Base-by-base conservation (phyloP, 1,284 basidiomycete genomes). In the Fereydounia khargensis region DNA sequence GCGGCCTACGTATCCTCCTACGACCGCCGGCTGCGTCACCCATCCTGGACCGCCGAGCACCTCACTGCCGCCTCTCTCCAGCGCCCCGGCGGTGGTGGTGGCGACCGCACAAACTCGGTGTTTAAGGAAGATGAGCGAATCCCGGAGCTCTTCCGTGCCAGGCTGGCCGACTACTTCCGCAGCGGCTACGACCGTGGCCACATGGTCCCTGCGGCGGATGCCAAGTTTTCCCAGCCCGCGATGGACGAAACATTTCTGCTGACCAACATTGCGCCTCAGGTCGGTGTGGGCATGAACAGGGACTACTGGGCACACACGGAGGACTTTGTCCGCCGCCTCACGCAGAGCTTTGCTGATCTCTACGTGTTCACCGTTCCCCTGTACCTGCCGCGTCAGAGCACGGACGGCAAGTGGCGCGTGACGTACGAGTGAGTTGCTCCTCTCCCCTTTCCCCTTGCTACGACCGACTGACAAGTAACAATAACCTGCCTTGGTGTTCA, bases 241-340 rank as follows among this genome's bases (percentile, higher is more conserved):
- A 97, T 98, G 94, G 78, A 97, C 76, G 91, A 98, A 79, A 99
- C 95, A 0, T 98, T 99, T 78, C 79, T 88, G 32, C 79, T 99
- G 38, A 86, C 89, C 4, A 99, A 99, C 74, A 97, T 98, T 45
- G 92, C 95, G 1, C 95, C 95, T 27, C 95, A 98, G 82, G 91
- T 98, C 10, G 95, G 95, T 2, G 88, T 85, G 35, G 94, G 94
- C 0, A 98, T 98, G 81, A 99, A 98, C 75, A 81, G 95, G 42
- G 91, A 98, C 75, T 98, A 91, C 89, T 71, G 69, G 68, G 70
- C 69, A 10, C 64, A 66, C 33, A 64, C 60, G 2, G 95, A 98
- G 78, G 87, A 95, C 69, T 98, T 94, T 85, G 94, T 91, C 74
- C 82, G 95, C 21, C 82, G 86, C 8, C 81, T 98, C 33, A 97